Percentiles rank a stretch among this genome's conserved stretches.
Evolutionary conservation across 768 basidiomycete species (phyloP).

Genomic region (Trametes elegans): DNA sequence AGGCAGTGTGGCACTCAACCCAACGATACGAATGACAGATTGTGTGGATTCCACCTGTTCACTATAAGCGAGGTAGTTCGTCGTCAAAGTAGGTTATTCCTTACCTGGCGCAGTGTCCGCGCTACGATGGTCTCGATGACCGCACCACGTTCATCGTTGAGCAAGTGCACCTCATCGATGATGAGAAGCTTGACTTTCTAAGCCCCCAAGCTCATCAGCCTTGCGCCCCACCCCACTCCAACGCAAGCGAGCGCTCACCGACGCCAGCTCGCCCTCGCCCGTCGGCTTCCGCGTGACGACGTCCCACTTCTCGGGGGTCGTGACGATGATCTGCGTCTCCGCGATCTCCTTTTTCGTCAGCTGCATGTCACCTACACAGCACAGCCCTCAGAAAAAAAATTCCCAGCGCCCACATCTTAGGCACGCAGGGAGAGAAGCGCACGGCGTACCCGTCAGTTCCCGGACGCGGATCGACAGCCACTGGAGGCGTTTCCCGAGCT

Average conservation of each 20-base stretch:
- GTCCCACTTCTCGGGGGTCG: slow-evolving; percentile 99
- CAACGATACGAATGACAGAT: slow-evolving; percentile 93
- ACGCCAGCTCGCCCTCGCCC: slow-evolving; percentile 94
- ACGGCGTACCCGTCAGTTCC: slow-evolving; percentile 75
- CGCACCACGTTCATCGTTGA: slow-evolving; percentile 97
- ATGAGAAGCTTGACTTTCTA: slow-evolving; percentile 92
- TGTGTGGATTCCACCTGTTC: slow-evolving; percentile 93
- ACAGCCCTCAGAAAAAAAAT: no score
- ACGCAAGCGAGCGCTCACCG: slow-evolving; percentile 48
- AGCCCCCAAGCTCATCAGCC: neutral
- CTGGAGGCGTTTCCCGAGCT: slow-evolving; percentile 82
- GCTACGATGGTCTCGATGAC: slow-evolving; percentile 99
- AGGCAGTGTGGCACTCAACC: slow-evolving; percentile 93
- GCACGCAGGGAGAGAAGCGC: no score
- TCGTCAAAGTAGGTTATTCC: slow-evolving; percentile 4
- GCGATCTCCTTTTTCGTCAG: slow-evolving; percentile 91
- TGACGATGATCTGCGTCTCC: slow-evolving; percentile 96
- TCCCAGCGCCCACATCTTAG: no score
- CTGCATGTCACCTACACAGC: slow-evolving; percentile 89
- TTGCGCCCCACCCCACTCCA: neutral
- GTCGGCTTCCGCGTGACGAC: slow-evolving; percentile 97
- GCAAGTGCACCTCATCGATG: slow-evolving; percentile 95
- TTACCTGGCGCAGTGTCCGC: slow-evolving; percentile 83
- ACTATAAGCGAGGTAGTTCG: neutral
- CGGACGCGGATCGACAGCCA: slow-evolving; percentile 88